These are phyloP conservation scores for Starmera dryadoides DNA, from an alignment of 805 yeast species.

Conservation along the genomic window DNA sequence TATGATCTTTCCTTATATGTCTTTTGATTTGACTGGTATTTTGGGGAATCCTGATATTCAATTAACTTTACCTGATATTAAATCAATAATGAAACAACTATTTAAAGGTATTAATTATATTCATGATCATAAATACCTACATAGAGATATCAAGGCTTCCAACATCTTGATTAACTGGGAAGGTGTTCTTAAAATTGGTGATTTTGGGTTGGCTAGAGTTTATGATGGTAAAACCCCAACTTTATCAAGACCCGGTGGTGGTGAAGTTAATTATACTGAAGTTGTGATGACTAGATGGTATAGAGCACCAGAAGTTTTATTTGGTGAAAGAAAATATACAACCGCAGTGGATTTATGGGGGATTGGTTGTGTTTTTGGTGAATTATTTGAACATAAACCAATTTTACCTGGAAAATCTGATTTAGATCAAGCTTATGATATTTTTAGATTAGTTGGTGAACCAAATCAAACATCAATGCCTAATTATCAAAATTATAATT, in stretches of 20 bases:
- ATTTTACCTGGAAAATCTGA: constrained; percentile 82
- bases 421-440: constrained; percentile 75
- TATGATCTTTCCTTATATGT: constrained; percentile 90
- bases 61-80: constrained; percentile 61
- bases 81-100: constrained; percentile 75
- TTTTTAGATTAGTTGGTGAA: constrained; percentile 77
- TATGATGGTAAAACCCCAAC: constrained; percentile 59
- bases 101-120: constrained; percentile 76
- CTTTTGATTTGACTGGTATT: constrained; percentile 85
- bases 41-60: constrained; percentile 68
- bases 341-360: constrained; percentile 99
- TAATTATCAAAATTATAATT: constrained; percentile 49
- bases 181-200: constrained; percentile 86
- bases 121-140: constrained; percentile 55
- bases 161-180: constrained; percentile 71
- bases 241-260: constrained; percentile 35
- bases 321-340: constrained; percentile 82
- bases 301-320: constrained; percentile 86
- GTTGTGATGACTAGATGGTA: constrained; percentile 96
- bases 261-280: constrained; percentile 43
- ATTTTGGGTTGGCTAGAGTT: constrained; percentile 86
- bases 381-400: constrained; percentile 75
- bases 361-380: constrained; percentile 92
- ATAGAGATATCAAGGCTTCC: constrained; percentile 96
- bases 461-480: constrained; percentile 63